Conservation (phyloP, 192 early-diverging fungal species). For the Gigaspora rosea region DNA sequence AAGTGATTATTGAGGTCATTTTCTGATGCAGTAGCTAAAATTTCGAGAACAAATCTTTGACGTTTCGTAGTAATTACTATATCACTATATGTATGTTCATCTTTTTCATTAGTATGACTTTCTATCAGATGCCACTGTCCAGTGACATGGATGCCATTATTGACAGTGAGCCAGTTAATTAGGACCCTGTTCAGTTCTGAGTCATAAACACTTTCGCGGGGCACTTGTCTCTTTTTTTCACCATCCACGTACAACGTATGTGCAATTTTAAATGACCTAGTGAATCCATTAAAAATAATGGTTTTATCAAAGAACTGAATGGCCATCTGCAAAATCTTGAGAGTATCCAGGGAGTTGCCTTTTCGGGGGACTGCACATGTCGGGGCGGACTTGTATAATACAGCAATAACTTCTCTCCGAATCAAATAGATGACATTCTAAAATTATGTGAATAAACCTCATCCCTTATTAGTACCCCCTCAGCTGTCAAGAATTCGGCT, state of each 20-base stretch:
- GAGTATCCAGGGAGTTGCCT: slow-evolving; percentile 26
- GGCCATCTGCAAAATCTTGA: slow-evolving; percentile 31
- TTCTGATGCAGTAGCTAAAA: slow-evolving; percentile 31
- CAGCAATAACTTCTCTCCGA: slow-evolving; percentile 8
- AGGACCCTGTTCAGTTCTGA: slow-evolving; percentile 34
- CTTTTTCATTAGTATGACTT: slow-evolving; percentile 1
- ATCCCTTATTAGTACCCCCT: slow-evolving; percentile 10
- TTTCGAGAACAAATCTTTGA: slow-evolving; percentile 30
- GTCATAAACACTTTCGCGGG: slow-evolving; percentile 38
- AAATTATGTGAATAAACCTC: not conserved
- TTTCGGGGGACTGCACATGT: slow-evolving; percentile 21
- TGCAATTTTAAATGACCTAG: slow-evolving; percentile 32
- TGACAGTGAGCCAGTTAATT: slow-evolving; percentile 27
- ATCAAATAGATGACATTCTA: slow-evolving; percentile 25
- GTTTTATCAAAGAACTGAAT: slow-evolving; percentile 35
- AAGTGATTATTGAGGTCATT: slow-evolving; percentile 35
- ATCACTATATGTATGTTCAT: slow-evolving; percentile 28
- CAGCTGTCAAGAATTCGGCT: not conserved
- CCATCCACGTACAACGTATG: slow-evolving; percentile 10
- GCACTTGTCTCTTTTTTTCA: slow-evolving; percentile 14
- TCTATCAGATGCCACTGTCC: slow-evolving; percentile 36
- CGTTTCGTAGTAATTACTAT: slow-evolving; percentile 18
- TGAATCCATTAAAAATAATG: slow-evolving; percentile 20
- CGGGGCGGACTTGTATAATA: slow-evolving; percentile 7
- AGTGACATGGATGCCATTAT: slow-evolving; percentile 23